Evolutionary conservation across 495 filamentous ascomycete species (phyloP).

Genomic region (Monascus purpureus): DNA sequence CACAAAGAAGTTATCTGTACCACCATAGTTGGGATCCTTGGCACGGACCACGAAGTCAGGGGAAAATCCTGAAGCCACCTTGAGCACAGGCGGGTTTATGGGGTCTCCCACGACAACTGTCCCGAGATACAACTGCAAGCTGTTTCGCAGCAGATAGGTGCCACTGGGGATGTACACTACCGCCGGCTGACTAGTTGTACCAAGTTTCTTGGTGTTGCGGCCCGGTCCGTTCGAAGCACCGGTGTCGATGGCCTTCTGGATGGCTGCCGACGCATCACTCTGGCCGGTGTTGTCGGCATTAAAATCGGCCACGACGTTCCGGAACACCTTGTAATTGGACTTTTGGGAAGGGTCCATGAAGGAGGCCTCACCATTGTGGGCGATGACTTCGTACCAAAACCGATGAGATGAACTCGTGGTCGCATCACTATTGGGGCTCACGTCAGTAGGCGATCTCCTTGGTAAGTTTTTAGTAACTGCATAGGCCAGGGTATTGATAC

Average conservation of each 20-base stretch:
- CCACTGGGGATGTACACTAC: conserved; percentile 36
- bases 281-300: conserved; percentile 18
- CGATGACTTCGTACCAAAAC: conserved; percentile 23
- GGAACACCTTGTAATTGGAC: conserved; percentile 19
- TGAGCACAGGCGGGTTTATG: conserved; percentile 20
- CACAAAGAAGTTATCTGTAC: conserved; percentile 28
- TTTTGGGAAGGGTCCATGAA: conserved; percentile 12
- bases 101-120: conserved; percentile 34
- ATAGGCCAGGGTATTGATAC: no score
- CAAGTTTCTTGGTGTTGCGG: conserved; percentile 17
- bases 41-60: conserved; percentile 20
- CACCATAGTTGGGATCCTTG: conserved; percentile 19
- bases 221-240: conserved; percentile 12
- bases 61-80: conserved; percentile 16
- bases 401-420: conserved; percentile 3
- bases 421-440: no score
- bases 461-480: no score
- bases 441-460: no score
- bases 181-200: conserved; percentile 34
- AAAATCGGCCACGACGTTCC: conserved; percentile 21
- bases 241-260: conserved; percentile 17
- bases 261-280: conserved; percentile 11
- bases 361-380: conserved; percentile 19
- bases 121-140: conserved; percentile 26
- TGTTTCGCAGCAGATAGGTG: conserved; percentile 24